Evolutionary conservation across 2,329 filamentous ascomycete genomes (phyloP), one percentile per base, ranked within the genome.

Genomic region (Cladosporium oxysporum): DNA sequence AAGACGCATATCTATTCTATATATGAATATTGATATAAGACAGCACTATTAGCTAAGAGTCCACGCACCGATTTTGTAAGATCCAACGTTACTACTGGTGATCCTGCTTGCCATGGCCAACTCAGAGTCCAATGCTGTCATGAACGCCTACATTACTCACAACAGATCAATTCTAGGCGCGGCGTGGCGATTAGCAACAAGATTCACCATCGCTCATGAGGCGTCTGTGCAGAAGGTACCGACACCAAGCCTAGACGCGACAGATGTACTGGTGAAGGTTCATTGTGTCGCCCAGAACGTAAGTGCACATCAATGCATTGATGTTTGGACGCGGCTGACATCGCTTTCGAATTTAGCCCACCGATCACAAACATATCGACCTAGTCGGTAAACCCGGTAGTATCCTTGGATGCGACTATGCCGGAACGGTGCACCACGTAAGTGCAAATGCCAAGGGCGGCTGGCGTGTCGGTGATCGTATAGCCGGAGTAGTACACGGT

Each of bases 401-500:
- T 47, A 69, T 67, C 18, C 72, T 80, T 1, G 86, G 85, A 26
- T 85, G 82, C 67, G 84, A 87, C 70, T 85, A 80, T 66, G 75
- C 83, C 16, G 86, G 86, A 37, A 75, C 81, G 1, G 82, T 88
- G 16, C 81, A 84, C 59, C 79, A 80, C 26, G 76, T 86, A n/a
- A 85, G 85, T n/a, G 73, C 76, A 10, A 75, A 77, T 3, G 84
- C 87, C 3, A 80, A 80, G 64, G 31, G 71, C 2, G 26, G 26
- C 49, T 82, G 83, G 68, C 80, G 82, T 63, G 74, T 76, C 58
- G 85, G 85, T 16, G 85, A 87, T 69, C 78, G 82, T 3, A 78
- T 88, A 44, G 80, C 78, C 33, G 84, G 84, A 0, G 82, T 84
- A 62, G 76, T 77, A 5, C 83, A 84, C 69, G 85, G 86, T 64